Conservation (phyloP, 1,284 basidiomycete species). For the Ganoderma resinaceum region DNA sequence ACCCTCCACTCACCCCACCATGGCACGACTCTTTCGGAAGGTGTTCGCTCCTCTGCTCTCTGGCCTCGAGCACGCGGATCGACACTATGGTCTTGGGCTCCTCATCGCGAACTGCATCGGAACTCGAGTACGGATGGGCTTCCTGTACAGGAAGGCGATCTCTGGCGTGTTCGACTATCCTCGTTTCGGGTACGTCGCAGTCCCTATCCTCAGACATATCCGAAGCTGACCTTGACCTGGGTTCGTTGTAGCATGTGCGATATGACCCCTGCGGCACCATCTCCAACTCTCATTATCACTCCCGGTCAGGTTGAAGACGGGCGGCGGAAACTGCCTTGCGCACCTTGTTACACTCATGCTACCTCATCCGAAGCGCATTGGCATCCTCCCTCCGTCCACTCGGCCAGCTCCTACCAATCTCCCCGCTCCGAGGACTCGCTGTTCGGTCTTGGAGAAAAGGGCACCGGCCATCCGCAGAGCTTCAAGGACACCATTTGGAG, state of each 20-base stretch:
- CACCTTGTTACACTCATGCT: conserved; percentile 6
- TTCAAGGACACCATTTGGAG: background rate
- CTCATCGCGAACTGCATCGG: conserved; percentile 16
- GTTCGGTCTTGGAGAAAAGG: background rate
- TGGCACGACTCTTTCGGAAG: background rate
- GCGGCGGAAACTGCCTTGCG: background rate
- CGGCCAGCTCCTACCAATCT: background rate
- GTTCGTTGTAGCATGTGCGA: too few species aligned
- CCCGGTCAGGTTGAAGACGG: background rate
- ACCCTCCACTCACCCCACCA: background rate
- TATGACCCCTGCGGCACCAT: background rate
- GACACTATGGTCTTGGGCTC: conserved; percentile 12
- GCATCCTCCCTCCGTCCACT: background rate
- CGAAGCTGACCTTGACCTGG: background rate
- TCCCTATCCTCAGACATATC: background rate
- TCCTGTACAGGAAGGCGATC: background rate
- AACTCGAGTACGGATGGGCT: conserved; percentile 4
- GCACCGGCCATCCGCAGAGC: background rate
- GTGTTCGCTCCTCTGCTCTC: background rate
- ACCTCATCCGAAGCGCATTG: conserved; percentile 11
- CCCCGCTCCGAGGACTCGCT: background rate
- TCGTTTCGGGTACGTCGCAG: conserved; percentile 6
- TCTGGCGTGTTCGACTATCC: background rate
- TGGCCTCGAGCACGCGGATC: conserved; percentile 6
- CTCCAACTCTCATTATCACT: conserved; percentile 5